Evolutionary conservation across 441 rosid genomes (phyloP).

Genomic region (Populus tomentosa): DNA sequence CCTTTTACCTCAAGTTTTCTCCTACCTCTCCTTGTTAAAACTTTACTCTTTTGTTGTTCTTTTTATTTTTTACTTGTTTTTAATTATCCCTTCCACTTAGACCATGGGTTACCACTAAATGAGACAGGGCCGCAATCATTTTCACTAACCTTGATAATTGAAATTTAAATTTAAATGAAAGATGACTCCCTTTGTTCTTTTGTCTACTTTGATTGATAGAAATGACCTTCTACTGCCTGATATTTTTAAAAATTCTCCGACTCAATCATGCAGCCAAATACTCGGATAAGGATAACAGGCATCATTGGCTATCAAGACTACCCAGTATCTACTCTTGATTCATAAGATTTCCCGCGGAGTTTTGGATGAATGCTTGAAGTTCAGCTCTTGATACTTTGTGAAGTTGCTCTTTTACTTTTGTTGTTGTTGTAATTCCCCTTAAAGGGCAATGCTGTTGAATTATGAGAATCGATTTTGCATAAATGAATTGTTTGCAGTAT

Average conservation of each 20-base stretch:
- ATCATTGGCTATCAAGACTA: constrained; percentile 79
- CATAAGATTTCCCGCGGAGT: constrained; percentile 12
- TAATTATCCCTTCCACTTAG: not conserved
- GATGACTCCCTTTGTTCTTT: not conserved
- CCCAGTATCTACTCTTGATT: constrained; percentile 53
- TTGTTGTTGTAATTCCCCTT: constrained; percentile 23
- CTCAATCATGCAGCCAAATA: constrained; percentile 65
- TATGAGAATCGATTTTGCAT: not conserved
- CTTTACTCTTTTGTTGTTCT: not conserved
- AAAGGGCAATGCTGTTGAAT: not conserved
- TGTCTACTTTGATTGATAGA: not conserved
- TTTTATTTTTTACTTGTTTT: too few species aligned
- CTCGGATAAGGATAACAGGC: constrained; percentile 75
- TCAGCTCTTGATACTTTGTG: not conserved
- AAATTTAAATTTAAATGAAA: too few species aligned
- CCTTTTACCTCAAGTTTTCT: not conserved
- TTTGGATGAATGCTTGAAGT: too few species aligned
- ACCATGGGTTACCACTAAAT: not conserved
- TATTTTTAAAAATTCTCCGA: constrained; percentile 2
- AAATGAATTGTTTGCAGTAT: not conserved
- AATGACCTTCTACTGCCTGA: not conserved
- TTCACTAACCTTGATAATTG: too few species aligned
- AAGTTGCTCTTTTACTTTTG: not conserved
- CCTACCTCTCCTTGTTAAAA: not conserved
- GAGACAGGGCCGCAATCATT: not conserved